phyloP scores from a whole-genome alignment of 257 asterid genomes.

The Agastache rugosa region DNA sequence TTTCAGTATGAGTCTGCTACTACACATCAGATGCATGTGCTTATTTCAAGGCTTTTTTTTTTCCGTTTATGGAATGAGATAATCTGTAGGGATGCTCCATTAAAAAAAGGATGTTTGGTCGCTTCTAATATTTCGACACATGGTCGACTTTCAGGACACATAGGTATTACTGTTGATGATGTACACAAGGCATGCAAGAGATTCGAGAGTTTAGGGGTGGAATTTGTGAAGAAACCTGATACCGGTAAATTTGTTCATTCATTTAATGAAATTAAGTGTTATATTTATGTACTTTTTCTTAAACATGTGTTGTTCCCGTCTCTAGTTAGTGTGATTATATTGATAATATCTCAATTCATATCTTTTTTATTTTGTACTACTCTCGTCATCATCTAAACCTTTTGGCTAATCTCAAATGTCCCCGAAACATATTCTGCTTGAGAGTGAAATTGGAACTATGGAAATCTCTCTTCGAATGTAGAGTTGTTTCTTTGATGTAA shows the following conservation, averaged over 20 bases:
- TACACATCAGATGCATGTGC: slow-evolving; percentile 23
- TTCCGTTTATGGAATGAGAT: slow-evolving; percentile 7
- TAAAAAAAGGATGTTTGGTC: too few relatives aligned
- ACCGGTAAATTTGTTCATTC: slow-evolving; percentile 58
- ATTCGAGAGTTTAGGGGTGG: slow-evolving; percentile 83
- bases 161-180: slow-evolving; percentile 85
- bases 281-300: background rate
- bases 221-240: slow-evolving; percentile 76
- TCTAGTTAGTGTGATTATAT: background rate
- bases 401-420: background rate
- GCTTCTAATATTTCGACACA: slow-evolving; percentile 24
- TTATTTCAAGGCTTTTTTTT: slow-evolving; percentile 11
- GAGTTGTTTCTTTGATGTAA: slow-evolving; percentile 12
- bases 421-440: background rate
- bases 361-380: background rate
- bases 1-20: background rate
- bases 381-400: background rate
- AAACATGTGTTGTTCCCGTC: background rate
- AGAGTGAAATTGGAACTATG: background rate
- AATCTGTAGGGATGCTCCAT: background rate
- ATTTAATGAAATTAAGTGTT: background rate
- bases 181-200: slow-evolving; percentile 77
- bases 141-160: slow-evolving; percentile 66
- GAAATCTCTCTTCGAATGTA: background rate
- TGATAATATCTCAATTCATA: background rate